These are phyloP conservation scores for Acrasis kona DNA, from an alignment of 78 protist species.

Conservation along the genomic window DNA sequence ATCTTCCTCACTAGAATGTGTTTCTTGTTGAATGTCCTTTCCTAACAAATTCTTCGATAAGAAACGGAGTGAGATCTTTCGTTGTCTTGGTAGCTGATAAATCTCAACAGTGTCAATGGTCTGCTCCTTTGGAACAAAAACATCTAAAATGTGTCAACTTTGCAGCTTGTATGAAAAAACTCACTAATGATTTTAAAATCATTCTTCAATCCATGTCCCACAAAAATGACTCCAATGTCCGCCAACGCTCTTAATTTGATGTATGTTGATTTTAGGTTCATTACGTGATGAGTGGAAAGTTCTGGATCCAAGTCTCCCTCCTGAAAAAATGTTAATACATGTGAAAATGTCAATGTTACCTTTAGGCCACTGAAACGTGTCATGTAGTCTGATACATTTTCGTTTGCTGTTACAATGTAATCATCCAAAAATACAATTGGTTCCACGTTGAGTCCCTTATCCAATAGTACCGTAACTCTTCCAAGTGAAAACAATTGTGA, in stretches of 20 bases:
- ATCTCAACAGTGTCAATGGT: constrained; percentile 80
- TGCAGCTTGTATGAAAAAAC: constrained; percentile 52
- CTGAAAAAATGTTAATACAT: not conserved
- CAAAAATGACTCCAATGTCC: constrained; percentile 56
- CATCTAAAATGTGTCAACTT: constrained; percentile 65
- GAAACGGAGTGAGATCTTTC: constrained; percentile 62
- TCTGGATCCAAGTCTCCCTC: constrained; percentile 72
- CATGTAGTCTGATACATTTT: constrained; percentile 70
- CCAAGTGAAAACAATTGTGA: constrained; percentile 59
- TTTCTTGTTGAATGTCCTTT: constrained; percentile 61
- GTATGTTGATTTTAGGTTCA: constrained; percentile 50
- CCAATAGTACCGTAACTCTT: constrained; percentile 47
- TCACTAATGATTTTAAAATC: constrained; percentile 68
- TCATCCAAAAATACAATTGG: constrained; percentile 65
- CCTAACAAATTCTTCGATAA: constrained; percentile 15
- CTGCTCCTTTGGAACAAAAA: constrained; percentile 64
- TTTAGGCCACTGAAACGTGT: constrained; percentile 75
- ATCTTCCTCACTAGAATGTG: constrained; percentile 72
- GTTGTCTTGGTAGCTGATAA: constrained; percentile 51
- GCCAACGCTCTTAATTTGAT: constrained; percentile 58
- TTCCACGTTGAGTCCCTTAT: constrained; percentile 24
- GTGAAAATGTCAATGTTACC: constrained; percentile 19
- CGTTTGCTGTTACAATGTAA: constrained; percentile 34
- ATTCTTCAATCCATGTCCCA: constrained; percentile 77
- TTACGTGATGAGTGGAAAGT: constrained; percentile 31